Evolutionary conservation across 2,329 filamentous ascomycete species (phyloP).

Genomic region (Nemania diffusa): DNA sequence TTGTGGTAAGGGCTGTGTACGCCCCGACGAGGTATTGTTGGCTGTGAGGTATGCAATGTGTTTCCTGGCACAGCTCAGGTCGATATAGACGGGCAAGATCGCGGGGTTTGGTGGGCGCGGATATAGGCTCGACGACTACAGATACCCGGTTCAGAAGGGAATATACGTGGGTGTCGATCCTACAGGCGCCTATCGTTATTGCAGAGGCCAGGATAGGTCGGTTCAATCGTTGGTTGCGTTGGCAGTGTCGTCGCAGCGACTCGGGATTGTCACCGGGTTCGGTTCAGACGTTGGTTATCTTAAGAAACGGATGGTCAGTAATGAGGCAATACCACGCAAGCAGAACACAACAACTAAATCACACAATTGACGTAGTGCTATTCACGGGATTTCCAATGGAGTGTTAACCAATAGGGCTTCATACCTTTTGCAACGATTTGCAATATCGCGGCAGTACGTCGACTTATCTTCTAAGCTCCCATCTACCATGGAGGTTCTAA

Average conservation of each 20-base stretch:
- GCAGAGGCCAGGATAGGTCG: background rate
- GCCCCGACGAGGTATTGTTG: too few species aligned
- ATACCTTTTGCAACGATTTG: conserved; percentile 2
- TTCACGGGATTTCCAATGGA: background rate
- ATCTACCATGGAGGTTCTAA: background rate
- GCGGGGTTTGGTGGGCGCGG: background rate
- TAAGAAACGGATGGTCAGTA: conserved; percentile 8
- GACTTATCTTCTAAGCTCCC: conserved; percentile 1
- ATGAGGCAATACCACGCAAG: background rate
- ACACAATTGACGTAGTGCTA: background rate
- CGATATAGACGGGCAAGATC: background rate
- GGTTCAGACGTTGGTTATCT: conserved; percentile 5
- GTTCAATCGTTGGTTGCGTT: background rate
- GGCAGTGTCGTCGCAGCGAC: background rate
- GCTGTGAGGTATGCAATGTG: background rate
- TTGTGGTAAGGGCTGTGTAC: too few species aligned
- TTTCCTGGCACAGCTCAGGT: background rate
- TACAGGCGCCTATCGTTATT: background rate
- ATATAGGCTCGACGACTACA: background rate
- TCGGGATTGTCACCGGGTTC: conserved; percentile 3
- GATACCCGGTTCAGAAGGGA: background rate
- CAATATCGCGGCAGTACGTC: conserved; percentile 1
- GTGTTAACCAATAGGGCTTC: background rate
- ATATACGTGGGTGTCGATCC: background rate
- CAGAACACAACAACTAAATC: background rate